Conservation (phyloP, 148 eudicot genomes). For the Suaeda aralocaspica region DNA sequence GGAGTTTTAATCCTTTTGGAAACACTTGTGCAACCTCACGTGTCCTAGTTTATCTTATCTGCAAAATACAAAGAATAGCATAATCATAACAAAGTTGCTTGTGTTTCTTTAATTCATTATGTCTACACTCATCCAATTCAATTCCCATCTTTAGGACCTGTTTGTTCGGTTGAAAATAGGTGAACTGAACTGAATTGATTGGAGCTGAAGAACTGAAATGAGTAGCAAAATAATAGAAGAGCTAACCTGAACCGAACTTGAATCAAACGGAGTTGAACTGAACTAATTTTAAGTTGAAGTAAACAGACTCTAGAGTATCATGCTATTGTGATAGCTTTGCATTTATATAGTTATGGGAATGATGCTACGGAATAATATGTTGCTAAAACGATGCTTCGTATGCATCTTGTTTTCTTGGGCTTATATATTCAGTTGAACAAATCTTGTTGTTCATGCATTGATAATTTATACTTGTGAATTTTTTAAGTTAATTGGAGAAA, state of each 20-base stretch:
- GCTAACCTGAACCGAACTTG: too few relatives aligned
- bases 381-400: background rate
- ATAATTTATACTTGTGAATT: too few relatives aligned
- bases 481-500: too few relatives aligned
- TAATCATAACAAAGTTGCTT: background rate
- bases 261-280: too few relatives aligned
- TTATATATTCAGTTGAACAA: too few relatives aligned
- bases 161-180: too few relatives aligned
- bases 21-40: slow-evolving; percentile 10
- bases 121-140: background rate
- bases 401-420: background rate
- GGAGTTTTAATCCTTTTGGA: background rate
- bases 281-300: background rate
- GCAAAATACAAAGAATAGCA: background rate
- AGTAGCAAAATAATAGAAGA: too few relatives aligned
- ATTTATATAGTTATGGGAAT: background rate
- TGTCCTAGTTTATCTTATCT: slow-evolving; percentile 15
- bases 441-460: too few relatives aligned
- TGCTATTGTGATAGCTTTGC: background rate
- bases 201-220: too few relatives aligned
- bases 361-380: too few relatives aligned
- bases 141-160: too few relatives aligned
- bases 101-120: background rate
- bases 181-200: too few relatives aligned
- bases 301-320: background rate